Conservation (phyloP, 2,329 filamentous ascomycete species). For the Phaeosphaeriaceae sp. region DNA sequence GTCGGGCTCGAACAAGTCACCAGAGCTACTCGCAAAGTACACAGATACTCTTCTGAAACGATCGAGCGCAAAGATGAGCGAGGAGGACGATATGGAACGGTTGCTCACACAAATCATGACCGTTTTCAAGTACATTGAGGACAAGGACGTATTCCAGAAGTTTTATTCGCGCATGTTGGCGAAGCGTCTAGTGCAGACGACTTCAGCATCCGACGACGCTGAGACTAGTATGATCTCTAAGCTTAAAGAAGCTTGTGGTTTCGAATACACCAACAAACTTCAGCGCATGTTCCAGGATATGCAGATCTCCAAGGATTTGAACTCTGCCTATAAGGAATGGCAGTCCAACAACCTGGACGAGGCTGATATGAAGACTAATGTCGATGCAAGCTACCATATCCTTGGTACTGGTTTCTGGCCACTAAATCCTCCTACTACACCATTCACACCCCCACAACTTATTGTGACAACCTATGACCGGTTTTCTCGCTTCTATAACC, state of each 20-base stretch:
- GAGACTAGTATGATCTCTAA: conserved; percentile 99
- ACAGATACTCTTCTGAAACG: conserved; percentile 92
- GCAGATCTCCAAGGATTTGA: conserved; percentile 97
- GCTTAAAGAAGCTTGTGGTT: conserved; percentile 96
- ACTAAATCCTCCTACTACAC: conserved; percentile 81
- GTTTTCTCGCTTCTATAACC: conserved; percentile 89
- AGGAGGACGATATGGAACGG: conserved; percentile 91
- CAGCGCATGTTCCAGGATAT: conserved; percentile 99
- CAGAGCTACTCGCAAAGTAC: conserved; percentile 93
- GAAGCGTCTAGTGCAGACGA: conserved; percentile 91
- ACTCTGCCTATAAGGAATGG: conserved; percentile 83
- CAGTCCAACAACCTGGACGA: conserved; percentile 70
- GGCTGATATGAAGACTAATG: conserved; percentile 68
- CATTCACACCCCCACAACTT: conserved; percentile 85
- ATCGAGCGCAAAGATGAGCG: conserved; percentile 81
- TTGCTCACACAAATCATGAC: conserved; percentile 95
- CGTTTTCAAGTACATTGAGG: conserved; percentile 99
- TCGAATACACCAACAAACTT: conserved; percentile 99
- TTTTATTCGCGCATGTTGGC: conserved; percentile 98
- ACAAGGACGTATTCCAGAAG: conserved; percentile 99
- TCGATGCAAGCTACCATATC: conserved; percentile 90
- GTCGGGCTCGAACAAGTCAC: conserved; percentile 89
- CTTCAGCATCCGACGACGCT: conserved; percentile 93
- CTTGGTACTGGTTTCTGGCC: conserved; percentile 98
- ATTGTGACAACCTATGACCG: conserved; percentile 88